Evolutionary conservation across 441 rosid species (phyloP), one percentile per base, ranked within the genome.

Genomic region (Syzygium syzygioides): DNA sequence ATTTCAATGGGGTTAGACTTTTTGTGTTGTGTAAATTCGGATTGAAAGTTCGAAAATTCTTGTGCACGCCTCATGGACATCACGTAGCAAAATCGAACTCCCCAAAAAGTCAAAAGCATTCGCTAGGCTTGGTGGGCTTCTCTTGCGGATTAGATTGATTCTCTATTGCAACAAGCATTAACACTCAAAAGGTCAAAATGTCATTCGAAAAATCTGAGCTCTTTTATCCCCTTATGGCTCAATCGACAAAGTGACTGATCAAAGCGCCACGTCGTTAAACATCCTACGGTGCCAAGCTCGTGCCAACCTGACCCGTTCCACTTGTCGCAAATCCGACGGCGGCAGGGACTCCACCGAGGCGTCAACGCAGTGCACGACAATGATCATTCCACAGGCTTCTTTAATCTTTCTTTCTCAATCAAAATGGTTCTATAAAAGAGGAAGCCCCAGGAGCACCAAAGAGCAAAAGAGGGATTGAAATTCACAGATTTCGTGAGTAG

Each of bases 41-140:
- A 45, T 45, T 45, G 48, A 45, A 45, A 45, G 48, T 45, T 45
- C 9, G 9, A 45, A 45, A 45, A 45, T 45, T 7, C 48, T 45
- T 45, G 48, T 45, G 1, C 48, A 45, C 48, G 48, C 48, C 48
- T 45, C 48, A 45, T 7, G 48, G 48, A 45, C 48, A 7, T 45
- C 48, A 45, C 48, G 48, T 45, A 45, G 48, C 48, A 45, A 60
- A 0, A 60, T 60, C 66, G 32, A 28, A 1, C 15, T 60, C 66
- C 30, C 62, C 62, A 13, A 59, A 57, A 59, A 2, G 64, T 59
- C 14, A 59, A 11, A 4, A 26, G 64, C 0, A 0, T 57, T 57
- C n/a, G 0, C 0, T 57, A 0, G 1, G 0, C 0, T 57, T 0
- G 1, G 0, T 57, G 62, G 62, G 62, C 25, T 57, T 57, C 62